Evolutionary conservation across 1,139 yeast genomes (phyloP), one percentile per base, ranked within the genome.

Genomic region (Magnusiomyces tetraspermus): DNA sequence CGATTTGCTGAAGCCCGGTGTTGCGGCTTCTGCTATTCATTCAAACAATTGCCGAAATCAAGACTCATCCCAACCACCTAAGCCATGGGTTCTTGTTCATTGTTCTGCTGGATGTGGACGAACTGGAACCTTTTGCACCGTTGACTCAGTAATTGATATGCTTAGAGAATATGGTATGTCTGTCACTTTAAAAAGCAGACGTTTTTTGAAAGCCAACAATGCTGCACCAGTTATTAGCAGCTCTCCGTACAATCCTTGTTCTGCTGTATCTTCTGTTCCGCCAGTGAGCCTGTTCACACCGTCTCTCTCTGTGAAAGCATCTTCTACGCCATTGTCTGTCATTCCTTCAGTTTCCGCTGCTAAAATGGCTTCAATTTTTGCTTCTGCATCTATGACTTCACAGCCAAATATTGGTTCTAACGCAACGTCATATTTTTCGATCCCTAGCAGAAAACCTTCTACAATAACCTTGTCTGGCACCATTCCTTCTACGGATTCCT

Each of bases 61-160:
- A 10, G 15, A 38, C 21, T 8, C n/a, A 8, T 8, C 38, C 5
- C 24, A 21, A 19, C 24, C 8, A 10, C 56, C 67, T 0, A 83
- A 85, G 1, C 54, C 56, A 2, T 54, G 56, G 56, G 70, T 83
- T 0, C 67, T 85, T 30, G 86, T 86, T 10, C 96, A 88, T 66
- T 87, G 96, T 66, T 82, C 90, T 3, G 96, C 96, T 0, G 96
- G 96, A 0, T 87, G 96, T 68, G 96, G 96, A 2, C 77, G 96
- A 59, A 87, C 96, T 0, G 96, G 96, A 1, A 86, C 90, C 0
- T 84, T 86, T 58, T 83, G 89, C 55, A 76, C 94, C 0, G 75
- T 85, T 40, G 96, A 87, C 67, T 73, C 84, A 17, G 71, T 85
- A 26, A 63, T 83, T 38, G 79, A 77, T 56, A 66, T 79, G 11